Evolutionary conservation across 2,329 filamentous ascomycete genomes (phyloP).

Genomic region (Talaromyces sp.): DNA sequence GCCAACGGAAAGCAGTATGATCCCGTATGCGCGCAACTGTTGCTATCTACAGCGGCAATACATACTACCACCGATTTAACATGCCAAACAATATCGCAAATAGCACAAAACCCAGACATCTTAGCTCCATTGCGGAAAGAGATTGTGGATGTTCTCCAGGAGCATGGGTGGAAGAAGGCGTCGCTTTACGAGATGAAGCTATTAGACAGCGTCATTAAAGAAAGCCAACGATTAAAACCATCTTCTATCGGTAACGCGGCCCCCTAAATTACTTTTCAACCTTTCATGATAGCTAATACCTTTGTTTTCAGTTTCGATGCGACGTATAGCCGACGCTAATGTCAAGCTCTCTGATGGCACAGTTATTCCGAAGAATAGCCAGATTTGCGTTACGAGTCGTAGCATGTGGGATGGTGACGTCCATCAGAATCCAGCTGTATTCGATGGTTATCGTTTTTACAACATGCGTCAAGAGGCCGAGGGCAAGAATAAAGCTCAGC

Average conservation of each 20-base stretch:
- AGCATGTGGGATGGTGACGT: slow-evolving; percentile 45
- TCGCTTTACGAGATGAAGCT: slow-evolving; percentile 17
- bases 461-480: neutral
- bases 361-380: slow-evolving; percentile 43
- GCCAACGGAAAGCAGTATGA: neutral
- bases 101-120: neutral
- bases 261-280: neutral
- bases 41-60: neutral
- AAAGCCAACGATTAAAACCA: slow-evolving; percentile 8
- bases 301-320: slow-evolving; percentile 13
- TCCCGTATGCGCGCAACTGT: neutral
- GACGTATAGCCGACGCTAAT: slow-evolving; percentile 12
- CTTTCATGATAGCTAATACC: neutral
- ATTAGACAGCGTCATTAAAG: slow-evolving; percentile 23
- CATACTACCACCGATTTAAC: slow-evolving; percentile 13
- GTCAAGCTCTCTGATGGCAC: slow-evolving; percentile 40
- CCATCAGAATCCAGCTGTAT: slow-evolving; percentile 42
- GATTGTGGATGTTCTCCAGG: neutral
- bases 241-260: neutral
- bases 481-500: neutral
- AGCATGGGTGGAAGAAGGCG: slow-evolving; percentile 12
- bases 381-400: slow-evolving; percentile 25
- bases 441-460: slow-evolving; percentile 49
- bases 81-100: neutral
- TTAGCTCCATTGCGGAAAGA: slow-evolving; percentile 35